These are phyloP conservation scores for Dryas integrifolia DNA, from an alignment of 331 rosid genomes.

Conservation along the genomic window DNA sequence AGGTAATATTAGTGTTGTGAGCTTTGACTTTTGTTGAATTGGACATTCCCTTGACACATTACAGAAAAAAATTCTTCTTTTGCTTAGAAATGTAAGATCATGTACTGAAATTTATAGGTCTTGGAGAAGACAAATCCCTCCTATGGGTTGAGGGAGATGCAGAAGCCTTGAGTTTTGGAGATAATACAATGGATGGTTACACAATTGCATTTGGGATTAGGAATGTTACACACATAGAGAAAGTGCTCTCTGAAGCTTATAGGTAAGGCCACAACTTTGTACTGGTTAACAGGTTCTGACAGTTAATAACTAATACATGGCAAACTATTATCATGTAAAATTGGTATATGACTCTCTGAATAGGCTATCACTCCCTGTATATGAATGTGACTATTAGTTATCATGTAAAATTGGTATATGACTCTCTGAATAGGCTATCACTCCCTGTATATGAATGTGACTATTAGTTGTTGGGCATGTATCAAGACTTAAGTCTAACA, in stretches of 20 bases:
- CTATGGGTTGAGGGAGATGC: conserved; percentile 91
- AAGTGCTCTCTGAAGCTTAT: conserved; percentile 75
- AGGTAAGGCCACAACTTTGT: conserved; percentile 44
- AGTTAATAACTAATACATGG: neutral
- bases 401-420: neutral
- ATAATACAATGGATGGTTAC: conserved; percentile 91
- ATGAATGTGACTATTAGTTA: neutral
- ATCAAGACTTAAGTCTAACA: neutral
- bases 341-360: neutral
- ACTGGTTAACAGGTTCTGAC: neutral
- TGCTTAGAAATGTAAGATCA: conserved; percentile 25
- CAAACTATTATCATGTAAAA: neutral
- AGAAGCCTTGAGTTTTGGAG: conserved; percentile 63
- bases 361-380: neutral
- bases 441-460: neutral
- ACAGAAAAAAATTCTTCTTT: conserved; percentile 4
- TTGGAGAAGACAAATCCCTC: conserved; percentile 66
- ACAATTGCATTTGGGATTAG: conserved; percentile 97
- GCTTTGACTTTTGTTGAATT: conserved; percentile 1
- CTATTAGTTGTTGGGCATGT: neutral
- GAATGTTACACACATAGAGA: conserved; percentile 96
- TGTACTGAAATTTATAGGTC: conserved; percentile 47
- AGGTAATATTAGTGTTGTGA: conserved; percentile 44
- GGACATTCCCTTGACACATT: neutral
- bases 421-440: neutral